phyloP scores from a whole-genome alignment of 371 early-diverging fungal genomes.

The Cokeromyces recurvatus region DNA sequence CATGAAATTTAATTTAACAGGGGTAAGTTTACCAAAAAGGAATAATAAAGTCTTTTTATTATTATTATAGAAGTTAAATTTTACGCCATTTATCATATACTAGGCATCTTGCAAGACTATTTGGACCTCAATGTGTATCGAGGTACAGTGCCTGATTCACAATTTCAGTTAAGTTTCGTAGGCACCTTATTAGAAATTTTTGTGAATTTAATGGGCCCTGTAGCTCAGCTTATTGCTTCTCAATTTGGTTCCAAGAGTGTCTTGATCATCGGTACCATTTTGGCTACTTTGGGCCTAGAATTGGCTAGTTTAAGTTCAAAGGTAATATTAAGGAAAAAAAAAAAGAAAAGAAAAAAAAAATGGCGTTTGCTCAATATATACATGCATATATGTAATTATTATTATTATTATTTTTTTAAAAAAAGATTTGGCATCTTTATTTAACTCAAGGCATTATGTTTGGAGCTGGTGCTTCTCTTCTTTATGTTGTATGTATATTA shows the following conservation, averaged over 20 bases:
- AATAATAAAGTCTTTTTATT: too few species aligned
- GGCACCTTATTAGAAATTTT: constrained; percentile 24
- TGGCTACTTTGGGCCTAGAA: constrained; percentile 21
- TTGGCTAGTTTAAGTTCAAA: constrained; percentile 25
- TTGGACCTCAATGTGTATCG: constrained; percentile 8
- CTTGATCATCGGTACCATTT: constrained; percentile 15
- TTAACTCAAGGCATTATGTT: constrained; percentile 23
- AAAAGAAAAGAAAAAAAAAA: background rate
- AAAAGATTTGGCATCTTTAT: constrained; percentile 29
- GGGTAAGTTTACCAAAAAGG: constrained; percentile 5
- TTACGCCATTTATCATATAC: background rate
- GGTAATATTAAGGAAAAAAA: constrained; percentile 13
- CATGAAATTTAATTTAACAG: too few species aligned
- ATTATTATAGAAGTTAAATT: background rate
- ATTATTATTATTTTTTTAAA: background rate
- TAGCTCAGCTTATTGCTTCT: constrained; percentile 21
- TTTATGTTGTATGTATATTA: constrained; percentile 9
- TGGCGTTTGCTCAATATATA: background rate
- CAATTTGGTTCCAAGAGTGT: constrained; percentile 21
- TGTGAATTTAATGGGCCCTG: constrained; percentile 24
- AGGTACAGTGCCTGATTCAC: background rate
- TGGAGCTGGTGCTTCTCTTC: constrained; percentile 44
- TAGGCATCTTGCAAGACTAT: constrained; percentile 22
- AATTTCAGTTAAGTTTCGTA: constrained; percentile 27
- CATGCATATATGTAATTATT: background rate